Evolutionary conservation across 192 early-diverging fungal genomes (phyloP).

Genomic region (Backusella parvicylindrica): DNA sequence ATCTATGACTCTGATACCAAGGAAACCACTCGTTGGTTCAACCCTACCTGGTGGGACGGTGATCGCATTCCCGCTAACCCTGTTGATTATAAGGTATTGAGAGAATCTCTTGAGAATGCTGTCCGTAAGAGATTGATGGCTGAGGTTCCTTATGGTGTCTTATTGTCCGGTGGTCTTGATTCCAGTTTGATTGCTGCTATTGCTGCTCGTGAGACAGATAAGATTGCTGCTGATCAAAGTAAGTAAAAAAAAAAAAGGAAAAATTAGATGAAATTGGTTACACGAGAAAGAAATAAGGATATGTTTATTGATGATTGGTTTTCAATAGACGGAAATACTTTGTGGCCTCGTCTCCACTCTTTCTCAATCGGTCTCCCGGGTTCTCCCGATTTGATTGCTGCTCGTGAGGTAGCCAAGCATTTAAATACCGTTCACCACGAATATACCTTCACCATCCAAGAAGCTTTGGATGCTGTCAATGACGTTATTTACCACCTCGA

Average conservation of each 20-base stretch:
- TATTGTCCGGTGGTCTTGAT: conserved; percentile 94
- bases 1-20: conserved; percentile 79
- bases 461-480: conserved; percentile 92
- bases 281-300: background rate
- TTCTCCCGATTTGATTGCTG: conserved; percentile 90
- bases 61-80: conserved; percentile 48
- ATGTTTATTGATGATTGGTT: background rate
- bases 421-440: conserved; percentile 93
- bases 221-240: conserved; percentile 62
- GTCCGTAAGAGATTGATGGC: conserved; percentile 97
- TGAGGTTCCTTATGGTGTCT: conserved; percentile 96
- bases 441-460: conserved; percentile 94
- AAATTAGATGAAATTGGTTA: background rate
- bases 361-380: conserved; percentile 95
- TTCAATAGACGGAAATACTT: conserved; percentile 44
- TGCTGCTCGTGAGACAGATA: conserved; percentile 77
- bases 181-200: conserved; percentile 94
- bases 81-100: conserved; percentile 68
- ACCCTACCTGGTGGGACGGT: conserved; percentile 87
- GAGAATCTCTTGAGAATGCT: conserved; percentile 77
- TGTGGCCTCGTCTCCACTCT: conserved; percentile 90
- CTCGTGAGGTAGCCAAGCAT: conserved; percentile 85
- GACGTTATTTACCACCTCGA: conserved; percentile 98
- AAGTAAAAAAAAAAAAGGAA: background rate
- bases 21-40: conserved; percentile 82